Conservation (phyloP, 179 eudicot genomes). For the Silene vulgaris region DNA sequence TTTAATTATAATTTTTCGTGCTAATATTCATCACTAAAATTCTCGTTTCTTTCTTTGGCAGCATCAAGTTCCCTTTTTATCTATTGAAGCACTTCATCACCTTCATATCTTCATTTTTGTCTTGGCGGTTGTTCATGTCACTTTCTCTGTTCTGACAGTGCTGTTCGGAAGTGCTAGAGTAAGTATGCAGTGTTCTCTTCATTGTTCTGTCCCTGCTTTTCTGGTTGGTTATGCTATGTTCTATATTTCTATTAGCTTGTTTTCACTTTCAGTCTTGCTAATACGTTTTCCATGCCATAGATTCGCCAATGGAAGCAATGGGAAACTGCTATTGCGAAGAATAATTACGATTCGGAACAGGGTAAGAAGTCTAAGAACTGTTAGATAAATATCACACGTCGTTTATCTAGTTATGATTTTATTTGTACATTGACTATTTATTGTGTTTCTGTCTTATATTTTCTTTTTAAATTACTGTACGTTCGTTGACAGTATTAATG, state of each 20-base stretch:
- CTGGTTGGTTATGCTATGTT: neutral
- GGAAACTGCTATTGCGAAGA: constrained; percentile 68
- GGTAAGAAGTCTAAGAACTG: constrained; percentile 33
- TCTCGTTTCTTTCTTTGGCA: constrained; percentile 28
- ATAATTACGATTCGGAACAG: constrained; percentile 43
- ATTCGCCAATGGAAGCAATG: constrained; percentile 88
- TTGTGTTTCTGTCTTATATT: too few species aligned
- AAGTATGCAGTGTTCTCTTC: constrained; percentile 22
- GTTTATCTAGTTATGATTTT: too few species aligned
- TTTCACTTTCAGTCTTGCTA: neutral
- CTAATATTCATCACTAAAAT: neutral
- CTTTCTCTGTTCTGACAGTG: constrained; percentile 72
- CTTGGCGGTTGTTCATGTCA: constrained; percentile 80
- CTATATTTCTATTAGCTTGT: neutral
- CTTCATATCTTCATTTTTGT: constrained; percentile 92
- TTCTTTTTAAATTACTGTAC: too few species aligned
- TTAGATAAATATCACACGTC: neutral
- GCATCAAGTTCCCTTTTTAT: constrained; percentile 68
- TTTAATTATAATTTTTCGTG: neutral
- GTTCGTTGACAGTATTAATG: too few species aligned
- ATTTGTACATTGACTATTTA: neutral
- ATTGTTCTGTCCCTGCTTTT: neutral
- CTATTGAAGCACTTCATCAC: constrained; percentile 80
- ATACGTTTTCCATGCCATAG: constrained; percentile 33
- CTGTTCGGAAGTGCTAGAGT: constrained; percentile 75